phyloP scores from a whole-genome alignment of 1,284 basidiomycete species.

The Waitea zeae region DNA sequence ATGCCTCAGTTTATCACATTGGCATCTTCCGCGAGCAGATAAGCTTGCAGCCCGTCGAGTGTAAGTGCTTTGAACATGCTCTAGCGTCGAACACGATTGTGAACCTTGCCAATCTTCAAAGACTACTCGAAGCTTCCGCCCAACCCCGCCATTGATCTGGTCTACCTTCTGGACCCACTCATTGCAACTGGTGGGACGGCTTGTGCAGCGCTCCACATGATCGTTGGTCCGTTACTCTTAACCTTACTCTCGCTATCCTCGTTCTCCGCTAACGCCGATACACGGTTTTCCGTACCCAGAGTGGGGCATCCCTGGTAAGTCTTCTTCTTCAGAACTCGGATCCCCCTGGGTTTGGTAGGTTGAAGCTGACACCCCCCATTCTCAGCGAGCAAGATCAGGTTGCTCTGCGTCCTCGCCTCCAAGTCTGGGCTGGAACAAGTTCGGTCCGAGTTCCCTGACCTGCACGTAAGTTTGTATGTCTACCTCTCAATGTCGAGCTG shows the following conservation, averaged over 20 bases:
- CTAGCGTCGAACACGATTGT: neutral
- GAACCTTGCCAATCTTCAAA: too few relatives aligned
- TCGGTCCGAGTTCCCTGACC: slow-evolving; percentile 47
- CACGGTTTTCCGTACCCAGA: too few relatives aligned
- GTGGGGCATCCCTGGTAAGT: slow-evolving; percentile 66
- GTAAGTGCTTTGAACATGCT: slow-evolving; percentile 20
- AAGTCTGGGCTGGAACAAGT: slow-evolving; percentile 60
- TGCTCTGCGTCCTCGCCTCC: slow-evolving; percentile 73
- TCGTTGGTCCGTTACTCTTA: too few relatives aligned
- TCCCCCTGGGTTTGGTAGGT: slow-evolving; percentile 2
- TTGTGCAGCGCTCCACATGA: slow-evolving; percentile 70
- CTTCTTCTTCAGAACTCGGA: slow-evolving; percentile 4
- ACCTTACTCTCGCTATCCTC: too few relatives aligned
- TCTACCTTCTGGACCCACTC: slow-evolving; percentile 80
- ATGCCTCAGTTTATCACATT: slow-evolving; percentile 79
- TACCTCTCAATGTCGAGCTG: neutral
- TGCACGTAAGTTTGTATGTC: slow-evolving; percentile 41
- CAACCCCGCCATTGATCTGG: slow-evolving; percentile 59
- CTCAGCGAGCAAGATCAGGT: slow-evolving; percentile 61
- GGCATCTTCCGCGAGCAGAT: slow-evolving; percentile 86
- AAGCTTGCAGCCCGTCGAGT: slow-evolving; percentile 85
- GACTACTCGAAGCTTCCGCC: slow-evolving; percentile 89
- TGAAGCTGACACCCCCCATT: neutral
- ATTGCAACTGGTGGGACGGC: slow-evolving; percentile 94
- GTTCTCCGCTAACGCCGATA: too few relatives aligned